Conservation (phyloP, 176 grass and related monocot genomes). For the Oryza glaberrima region DNA sequence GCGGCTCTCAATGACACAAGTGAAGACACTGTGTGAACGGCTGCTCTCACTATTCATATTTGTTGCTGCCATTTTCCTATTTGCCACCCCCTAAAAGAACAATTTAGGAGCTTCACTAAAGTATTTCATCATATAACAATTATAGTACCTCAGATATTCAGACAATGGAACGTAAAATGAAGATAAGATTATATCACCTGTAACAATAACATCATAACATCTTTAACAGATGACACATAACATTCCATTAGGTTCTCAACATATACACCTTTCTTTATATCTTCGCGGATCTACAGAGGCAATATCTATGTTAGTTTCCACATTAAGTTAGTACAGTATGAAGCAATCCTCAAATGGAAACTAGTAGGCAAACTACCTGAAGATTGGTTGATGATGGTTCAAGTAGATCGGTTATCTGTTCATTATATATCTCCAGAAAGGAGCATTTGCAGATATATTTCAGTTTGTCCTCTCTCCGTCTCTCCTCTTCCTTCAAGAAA, state of each 20-base stretch:
- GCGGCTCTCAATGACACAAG: conserved; percentile 87
- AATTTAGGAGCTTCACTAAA: conserved; percentile 32
- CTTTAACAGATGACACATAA: conserved; percentile 71
- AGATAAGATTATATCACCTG: conserved; percentile 58
- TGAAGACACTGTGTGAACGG: conserved; percentile 93
- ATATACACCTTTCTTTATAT: conserved; percentile 92
- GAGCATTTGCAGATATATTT: conserved; percentile 89
- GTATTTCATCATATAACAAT: conserved; percentile 10
- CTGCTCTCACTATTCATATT: conserved; percentile 95
- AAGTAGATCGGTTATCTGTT: conserved; percentile 95
- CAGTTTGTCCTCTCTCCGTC: conserved; percentile 60
- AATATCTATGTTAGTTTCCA: conserved; percentile 28
- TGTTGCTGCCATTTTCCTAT: conserved; percentile 93
- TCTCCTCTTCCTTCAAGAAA: conserved; percentile 80
- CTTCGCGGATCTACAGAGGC: conserved; percentile 77
- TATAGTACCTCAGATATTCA: conserved; percentile 14
- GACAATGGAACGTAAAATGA: background rate
- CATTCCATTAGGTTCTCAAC: conserved; percentile 87
- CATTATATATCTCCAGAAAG: conserved; percentile 96
- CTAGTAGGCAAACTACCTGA: conserved; percentile 50
- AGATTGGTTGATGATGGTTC: conserved; percentile 86
- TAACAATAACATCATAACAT: conserved; percentile 75
- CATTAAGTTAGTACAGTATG: conserved; percentile 9
- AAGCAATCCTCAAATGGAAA: conserved; percentile 20
- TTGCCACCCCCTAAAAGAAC: conserved; percentile 66